Percentiles rank a stretch among this genome's conserved stretches.
phyloP scores from a whole-genome alignment of 345 rosid genomes.

The Murraya paniculata region DNA sequence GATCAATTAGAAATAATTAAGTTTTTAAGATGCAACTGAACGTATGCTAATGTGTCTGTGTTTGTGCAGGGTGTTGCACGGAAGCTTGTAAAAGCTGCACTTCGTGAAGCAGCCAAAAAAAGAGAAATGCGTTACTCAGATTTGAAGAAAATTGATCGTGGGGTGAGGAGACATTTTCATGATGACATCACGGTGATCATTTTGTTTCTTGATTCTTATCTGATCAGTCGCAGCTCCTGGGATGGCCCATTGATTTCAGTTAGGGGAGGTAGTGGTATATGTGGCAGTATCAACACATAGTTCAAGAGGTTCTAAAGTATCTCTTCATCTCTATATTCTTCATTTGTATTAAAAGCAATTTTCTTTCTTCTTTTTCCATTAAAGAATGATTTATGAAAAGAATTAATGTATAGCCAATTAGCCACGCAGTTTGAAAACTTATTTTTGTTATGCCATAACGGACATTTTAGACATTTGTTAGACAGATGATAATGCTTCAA shows the following conservation, averaged over 20 bases:
- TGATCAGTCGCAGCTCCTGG: slow-evolving; percentile 40
- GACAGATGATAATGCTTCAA: slow-evolving; percentile 3
- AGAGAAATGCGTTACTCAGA: slow-evolving; percentile 96
- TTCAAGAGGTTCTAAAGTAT: slow-evolving; percentile 25
- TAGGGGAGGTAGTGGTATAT: slow-evolving; percentile 49
- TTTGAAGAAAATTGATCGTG: slow-evolving; percentile 86
- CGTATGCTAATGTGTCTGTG: not conserved
- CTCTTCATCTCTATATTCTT: slow-evolving; percentile 16
- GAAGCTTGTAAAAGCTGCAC: slow-evolving; percentile 75
- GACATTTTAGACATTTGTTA: slow-evolving; percentile 11
- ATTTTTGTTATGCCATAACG: slow-evolving; percentile 9
- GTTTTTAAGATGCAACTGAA: not conserved
- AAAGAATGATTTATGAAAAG: not conserved
- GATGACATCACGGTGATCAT: slow-evolving; percentile 91
- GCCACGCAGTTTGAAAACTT: slow-evolving; percentile 24
- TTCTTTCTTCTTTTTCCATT: slow-evolving; percentile 12
- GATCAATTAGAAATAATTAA: not conserved
- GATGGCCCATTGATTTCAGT: slow-evolving; percentile 56
- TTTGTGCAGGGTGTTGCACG: slow-evolving; percentile 67
- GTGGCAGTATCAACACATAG: slow-evolving; percentile 30
- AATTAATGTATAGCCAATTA: slow-evolving; percentile 40
- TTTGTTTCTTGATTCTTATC: slow-evolving; percentile 65
- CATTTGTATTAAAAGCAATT: slow-evolving; percentile 20
- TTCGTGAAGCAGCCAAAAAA: slow-evolving; percentile 85
- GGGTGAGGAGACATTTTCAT: slow-evolving; percentile 97